phyloP scores from a whole-genome alignment of 108 stramenopile species.

The Asterionellopsis glacialis region DNA sequence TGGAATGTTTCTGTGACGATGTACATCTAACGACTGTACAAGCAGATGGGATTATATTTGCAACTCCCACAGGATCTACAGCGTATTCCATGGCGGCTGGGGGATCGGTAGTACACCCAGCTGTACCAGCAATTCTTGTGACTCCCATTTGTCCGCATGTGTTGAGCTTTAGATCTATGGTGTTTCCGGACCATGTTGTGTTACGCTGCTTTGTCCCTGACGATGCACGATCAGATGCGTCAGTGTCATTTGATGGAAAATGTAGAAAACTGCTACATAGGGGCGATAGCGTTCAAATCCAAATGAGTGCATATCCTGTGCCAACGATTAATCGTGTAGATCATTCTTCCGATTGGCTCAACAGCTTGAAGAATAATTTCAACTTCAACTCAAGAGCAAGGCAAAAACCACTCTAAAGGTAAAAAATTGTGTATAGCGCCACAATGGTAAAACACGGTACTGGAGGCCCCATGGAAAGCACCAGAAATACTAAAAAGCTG shows the following conservation, averaged over 20 bases:
- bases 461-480: no score
- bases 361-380: conserved; percentile 75
- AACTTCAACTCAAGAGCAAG: conserved; percentile 82
- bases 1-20: conserved; percentile 92
- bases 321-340: conserved; percentile 83
- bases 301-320: conserved; percentile 85
- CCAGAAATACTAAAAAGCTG: no score
- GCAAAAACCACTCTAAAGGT: conserved; percentile 46
- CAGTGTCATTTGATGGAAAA: conserved; percentile 95
- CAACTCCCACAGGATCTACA: conserved; percentile 92
- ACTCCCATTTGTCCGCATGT: conserved; percentile 98
- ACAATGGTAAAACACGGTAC: no score
- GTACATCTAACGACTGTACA: conserved; percentile 92
- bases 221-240: conserved; percentile 84
- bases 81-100: conserved; percentile 97
- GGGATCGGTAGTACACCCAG: conserved; percentile 95
- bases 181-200: conserved; percentile 93
- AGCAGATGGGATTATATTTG: conserved; percentile 95
- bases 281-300: conserved; percentile 89
- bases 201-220: conserved; percentile 79
- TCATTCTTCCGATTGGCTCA: conserved; percentile 88
- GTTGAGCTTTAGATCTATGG: conserved; percentile 90
- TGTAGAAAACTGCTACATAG: conserved; percentile 72
- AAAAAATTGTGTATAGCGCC: no score
- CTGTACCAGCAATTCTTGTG: conserved; percentile 90